phyloP scores from a whole-genome alignment of 495 filamentous ascomycete species.

The Ascobolus immersus region DNA sequence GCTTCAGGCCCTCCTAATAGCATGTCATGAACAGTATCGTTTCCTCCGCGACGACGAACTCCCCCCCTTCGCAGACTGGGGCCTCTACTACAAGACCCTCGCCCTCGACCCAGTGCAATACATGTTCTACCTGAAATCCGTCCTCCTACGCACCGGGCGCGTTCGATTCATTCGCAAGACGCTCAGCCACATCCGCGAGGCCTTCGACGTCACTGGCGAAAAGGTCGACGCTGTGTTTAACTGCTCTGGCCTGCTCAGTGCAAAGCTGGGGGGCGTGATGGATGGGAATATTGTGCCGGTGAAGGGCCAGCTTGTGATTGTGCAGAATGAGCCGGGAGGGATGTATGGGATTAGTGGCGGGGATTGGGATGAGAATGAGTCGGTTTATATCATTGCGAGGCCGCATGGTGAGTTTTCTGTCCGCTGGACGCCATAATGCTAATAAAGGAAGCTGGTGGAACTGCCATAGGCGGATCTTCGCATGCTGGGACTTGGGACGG shows the following conservation, averaged over 20 bases:
- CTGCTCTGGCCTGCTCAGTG: conserved; percentile 53
- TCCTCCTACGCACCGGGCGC: too few species aligned
- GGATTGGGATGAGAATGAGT: conserved; percentile 52
- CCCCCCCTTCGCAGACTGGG: too few species aligned
- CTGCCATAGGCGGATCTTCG: conserved; percentile 63
- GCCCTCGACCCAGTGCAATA: too few species aligned
- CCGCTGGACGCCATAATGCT: too few species aligned
- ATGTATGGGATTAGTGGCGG: conserved; percentile 55
- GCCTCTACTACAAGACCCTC: too few species aligned
- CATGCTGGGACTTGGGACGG: conserved; percentile 60
- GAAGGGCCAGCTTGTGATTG: conserved; percentile 62
- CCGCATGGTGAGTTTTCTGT: too few species aligned
- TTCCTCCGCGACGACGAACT: too few species aligned
- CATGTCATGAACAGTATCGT: too few species aligned
- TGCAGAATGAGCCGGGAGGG: conserved; percentile 47
- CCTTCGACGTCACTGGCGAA: conserved; percentile 35
- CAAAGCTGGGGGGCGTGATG: conserved; percentile 50
- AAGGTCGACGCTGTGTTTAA: conserved; percentile 52
- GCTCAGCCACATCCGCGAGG: conserved; percentile 46
- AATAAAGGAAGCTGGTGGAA: too few species aligned
- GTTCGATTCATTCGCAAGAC: conserved; percentile 30
- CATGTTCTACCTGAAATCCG: too few species aligned
- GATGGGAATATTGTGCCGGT: conserved; percentile 46
- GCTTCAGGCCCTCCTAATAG: too few species aligned
- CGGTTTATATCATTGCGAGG: conserved; percentile 65